Percentiles rank a stretch among this genome's conserved stretches.
phyloP scores from a whole-genome alignment of 108 stramenopile genomes.

The Fistulifera pelliculosa region DNA sequence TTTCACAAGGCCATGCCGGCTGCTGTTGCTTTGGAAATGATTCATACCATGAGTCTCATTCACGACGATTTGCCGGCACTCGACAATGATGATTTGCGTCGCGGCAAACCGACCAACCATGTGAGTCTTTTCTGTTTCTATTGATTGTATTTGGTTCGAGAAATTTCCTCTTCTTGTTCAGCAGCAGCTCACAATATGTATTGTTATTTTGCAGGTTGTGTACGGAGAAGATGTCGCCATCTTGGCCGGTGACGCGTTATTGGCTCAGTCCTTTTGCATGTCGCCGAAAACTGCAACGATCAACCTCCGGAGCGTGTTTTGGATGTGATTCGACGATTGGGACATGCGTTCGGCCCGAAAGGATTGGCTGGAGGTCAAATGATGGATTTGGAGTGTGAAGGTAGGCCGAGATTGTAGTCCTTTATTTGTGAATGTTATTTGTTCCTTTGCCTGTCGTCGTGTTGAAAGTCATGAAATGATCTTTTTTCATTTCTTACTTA shows the following conservation, averaged over 20 bases:
- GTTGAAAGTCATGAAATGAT: too few relatives aligned
- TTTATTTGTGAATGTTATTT: too few relatives aligned
- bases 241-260: constrained; percentile 85
- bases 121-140: constrained; percentile 30
- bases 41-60: constrained; percentile 95
- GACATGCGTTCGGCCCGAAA: constrained; percentile 82
- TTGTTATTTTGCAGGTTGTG: constrained; percentile 50
- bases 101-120: constrained; percentile 91
- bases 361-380: constrained; percentile 93
- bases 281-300: constrained; percentile 63
- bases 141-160: constrained; percentile 1
- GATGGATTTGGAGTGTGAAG: constrained; percentile 94
- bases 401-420: too few relatives aligned
- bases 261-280: constrained; percentile 69
- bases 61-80: constrained; percentile 95
- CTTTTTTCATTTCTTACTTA: too few relatives aligned
- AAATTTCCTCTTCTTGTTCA: too few relatives aligned
- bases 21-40: constrained; percentile 94
- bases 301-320: constrained; percentile 69
- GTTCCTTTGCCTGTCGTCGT: too few relatives aligned
- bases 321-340: constrained; percentile 83
- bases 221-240: constrained; percentile 96
- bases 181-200: too few relatives aligned
- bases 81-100: constrained; percentile 92
- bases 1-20: constrained; percentile 79